Evolutionary conservation across 2,329 filamentous ascomycete genomes (phyloP), one percentile per base, ranked within the genome.

Genomic region (Nemania serpens): DNA sequence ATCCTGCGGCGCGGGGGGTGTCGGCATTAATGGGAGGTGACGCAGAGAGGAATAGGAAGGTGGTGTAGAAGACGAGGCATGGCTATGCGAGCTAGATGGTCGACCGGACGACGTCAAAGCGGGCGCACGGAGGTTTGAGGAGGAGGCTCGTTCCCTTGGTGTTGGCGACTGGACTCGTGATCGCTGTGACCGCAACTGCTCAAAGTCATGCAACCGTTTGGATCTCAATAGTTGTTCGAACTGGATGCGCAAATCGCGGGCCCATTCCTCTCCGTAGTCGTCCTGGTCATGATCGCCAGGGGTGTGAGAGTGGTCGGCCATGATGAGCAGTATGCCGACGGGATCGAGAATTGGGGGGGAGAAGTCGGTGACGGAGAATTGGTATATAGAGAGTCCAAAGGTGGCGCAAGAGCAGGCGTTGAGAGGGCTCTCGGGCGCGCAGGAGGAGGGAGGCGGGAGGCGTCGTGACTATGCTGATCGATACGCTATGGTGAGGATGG

Each of bases 141-240:
- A 81, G 3, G 85, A 85, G 0, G 80, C 73, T 55, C 78, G 77
- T 67, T 87, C 83, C 64, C 76, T 59, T 63, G 80, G 79, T 66
- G 80, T 79, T 42, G 81, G 88, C 37, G 88, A 89, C 52, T 81
- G 79, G 41, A 81, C 82, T 34, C 82, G 80, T 36, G 85, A 82
- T 63, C 83, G 81, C 36, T 88, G 86, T 57, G 82, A 80, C 39
- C 81, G 79, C 39, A 80, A 79, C 67, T 87, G 85, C 69, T 89
- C 87, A 52, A 97, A 82, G 66, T 93, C 91, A 74, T 91, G 93
- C 81, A 97, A 87, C 75, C 93, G 87, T 80, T 91, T 93, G 59
- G 91, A 92, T 75, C 91, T 89, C 72, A 98, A 83, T 62, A 96
- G 81, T 66, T 93, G 89, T 74, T 96, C 91, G 75, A 97, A 97